A percentile compares a stretch with the other conserved stretches of the same genome.
Conservation (phyloP, 768 basidiomycete genomes). For the Xerocomellus dryophilus region DNA sequence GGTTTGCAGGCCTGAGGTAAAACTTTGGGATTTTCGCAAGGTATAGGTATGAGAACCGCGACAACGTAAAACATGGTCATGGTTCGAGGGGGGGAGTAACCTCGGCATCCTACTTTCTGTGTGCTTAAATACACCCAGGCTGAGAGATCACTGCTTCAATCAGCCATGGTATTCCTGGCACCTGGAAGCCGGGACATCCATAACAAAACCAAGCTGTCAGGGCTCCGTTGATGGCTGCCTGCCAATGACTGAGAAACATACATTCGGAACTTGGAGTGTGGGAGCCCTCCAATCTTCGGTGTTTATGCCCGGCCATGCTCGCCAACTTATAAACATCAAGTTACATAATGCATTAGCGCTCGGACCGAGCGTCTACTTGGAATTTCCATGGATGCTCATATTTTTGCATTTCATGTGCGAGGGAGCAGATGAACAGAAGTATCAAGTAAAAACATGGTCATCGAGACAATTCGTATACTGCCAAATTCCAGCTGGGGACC, state of each 20-base stretch:
- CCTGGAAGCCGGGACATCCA: background rate
- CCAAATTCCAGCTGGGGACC: conserved; percentile 6
- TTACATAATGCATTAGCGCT: too few species aligned
- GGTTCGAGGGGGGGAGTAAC: too few species aligned
- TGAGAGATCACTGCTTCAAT: background rate
- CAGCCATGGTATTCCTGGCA: background rate
- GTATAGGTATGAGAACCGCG: too few species aligned
- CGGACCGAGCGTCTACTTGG: background rate
- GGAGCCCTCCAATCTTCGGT: background rate
- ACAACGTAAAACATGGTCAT: too few species aligned
- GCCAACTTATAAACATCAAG: background rate
- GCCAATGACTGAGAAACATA: background rate
- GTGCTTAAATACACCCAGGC: background rate
- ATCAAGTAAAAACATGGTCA: conserved; percentile 18
- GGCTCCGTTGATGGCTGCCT: background rate
- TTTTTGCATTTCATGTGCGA: conserved; percentile 20
- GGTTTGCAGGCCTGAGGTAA: too few species aligned
- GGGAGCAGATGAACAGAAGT: conserved; percentile 16
- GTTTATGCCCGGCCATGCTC: background rate
- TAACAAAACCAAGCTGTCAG: background rate
- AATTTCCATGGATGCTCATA: conserved; percentile 2
- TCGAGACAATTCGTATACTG: conserved; percentile 16
- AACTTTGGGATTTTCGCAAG: too few species aligned
- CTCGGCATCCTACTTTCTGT: too few species aligned
- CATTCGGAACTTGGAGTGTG: background rate